phyloP scores from a whole-genome alignment of 2,329 filamentous ascomycete species.

The Fusarium algeriense region DNA sequence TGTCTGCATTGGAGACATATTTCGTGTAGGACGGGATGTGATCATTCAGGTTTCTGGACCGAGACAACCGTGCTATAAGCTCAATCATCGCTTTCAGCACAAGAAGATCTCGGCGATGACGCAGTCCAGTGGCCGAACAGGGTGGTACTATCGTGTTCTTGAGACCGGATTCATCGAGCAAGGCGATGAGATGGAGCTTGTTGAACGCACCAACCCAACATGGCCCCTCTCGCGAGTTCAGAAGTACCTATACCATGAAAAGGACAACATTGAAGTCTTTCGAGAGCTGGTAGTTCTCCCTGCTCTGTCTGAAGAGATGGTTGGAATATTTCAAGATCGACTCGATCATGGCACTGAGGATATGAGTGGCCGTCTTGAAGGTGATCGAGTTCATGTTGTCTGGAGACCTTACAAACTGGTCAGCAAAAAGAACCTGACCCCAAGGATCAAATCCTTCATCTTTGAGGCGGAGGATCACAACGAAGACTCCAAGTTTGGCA shows the following conservation, averaged over 20 bases:
- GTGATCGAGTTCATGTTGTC: conserved; percentile 7
- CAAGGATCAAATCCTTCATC: conserved; percentile 20
- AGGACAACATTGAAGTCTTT: conserved; percentile 7
- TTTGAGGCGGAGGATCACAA: conserved; percentile 2
- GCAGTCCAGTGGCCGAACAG: conserved; percentile 29
- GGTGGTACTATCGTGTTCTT: conserved; percentile 37
- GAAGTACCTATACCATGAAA: conserved; percentile 27
- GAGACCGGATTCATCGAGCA: conserved; percentile 15
- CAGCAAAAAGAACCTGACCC: conserved; percentile 4
- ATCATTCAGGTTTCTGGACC: conserved; percentile 32
- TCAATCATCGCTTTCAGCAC: conserved; percentile 39
- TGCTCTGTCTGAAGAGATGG: conserved; percentile 21
- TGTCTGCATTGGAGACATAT: conserved; percentile 37
- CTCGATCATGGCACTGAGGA: conserved; percentile 22
- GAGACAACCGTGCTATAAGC: conserved; percentile 38
- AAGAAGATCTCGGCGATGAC: conserved; percentile 26
- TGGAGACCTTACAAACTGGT: conserved; percentile 26
- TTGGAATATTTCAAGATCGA: conserved; percentile 9
- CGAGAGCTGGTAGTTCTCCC: conserved; percentile 8
- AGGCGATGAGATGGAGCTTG: conserved; percentile 14
- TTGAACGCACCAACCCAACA: conserved; percentile 19
- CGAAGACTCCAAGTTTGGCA: background rate
- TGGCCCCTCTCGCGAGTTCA: conserved; percentile 29
- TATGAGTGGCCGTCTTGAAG: conserved; percentile 26
- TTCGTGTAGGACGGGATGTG: conserved; percentile 23